Conservation (phyloP, 208 protist species). For the Trypanosoma cruzi region DNA sequence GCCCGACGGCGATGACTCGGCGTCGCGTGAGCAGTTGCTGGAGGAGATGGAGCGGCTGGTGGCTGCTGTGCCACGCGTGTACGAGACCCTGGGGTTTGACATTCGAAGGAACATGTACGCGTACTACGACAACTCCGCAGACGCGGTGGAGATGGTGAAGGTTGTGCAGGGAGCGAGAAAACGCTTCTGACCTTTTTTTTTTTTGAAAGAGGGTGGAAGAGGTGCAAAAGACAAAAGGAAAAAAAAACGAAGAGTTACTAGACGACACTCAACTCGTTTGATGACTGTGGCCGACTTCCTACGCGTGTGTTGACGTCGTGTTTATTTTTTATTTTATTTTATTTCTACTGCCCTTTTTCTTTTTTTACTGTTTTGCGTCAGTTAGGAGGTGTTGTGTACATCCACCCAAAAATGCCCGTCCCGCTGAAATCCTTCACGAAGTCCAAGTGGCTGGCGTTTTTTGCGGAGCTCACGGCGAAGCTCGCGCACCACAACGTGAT, state of each 20-base stretch:
- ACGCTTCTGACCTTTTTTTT: neutral
- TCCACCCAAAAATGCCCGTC: conserved; percentile 50
- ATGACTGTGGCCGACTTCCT: neutral
- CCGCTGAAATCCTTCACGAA: conserved; percentile 62
- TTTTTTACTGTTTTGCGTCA: too few species aligned
- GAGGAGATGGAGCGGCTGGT: conserved; percentile 35
- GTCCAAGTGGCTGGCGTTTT: conserved; percentile 85
- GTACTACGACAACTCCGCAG: conserved; percentile 56
- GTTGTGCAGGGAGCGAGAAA: conserved; percentile 22
- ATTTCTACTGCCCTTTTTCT: neutral
- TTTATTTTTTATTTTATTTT: conserved; percentile 3
- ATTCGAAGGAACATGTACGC: conserved; percentile 43
- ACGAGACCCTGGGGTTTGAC: conserved; percentile 48
- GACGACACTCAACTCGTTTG: neutral
- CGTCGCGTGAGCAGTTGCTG: conserved; percentile 10
- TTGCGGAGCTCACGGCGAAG: conserved; percentile 85
- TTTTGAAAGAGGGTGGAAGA: neutral
- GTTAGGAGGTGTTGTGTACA: neutral
- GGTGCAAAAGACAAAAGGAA: neutral
- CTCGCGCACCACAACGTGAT: conserved; percentile 81
- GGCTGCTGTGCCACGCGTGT: conserved; percentile 36
- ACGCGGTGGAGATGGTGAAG: conserved; percentile 74
- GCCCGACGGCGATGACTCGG: neutral
- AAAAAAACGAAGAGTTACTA: too few species aligned
- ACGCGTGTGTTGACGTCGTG: neutral